Percentiles rank a stretch among this genome's conserved stretches.
phyloP scores from a whole-genome alignment of 257 asterid species.

The Penstemon newberryi region DNA sequence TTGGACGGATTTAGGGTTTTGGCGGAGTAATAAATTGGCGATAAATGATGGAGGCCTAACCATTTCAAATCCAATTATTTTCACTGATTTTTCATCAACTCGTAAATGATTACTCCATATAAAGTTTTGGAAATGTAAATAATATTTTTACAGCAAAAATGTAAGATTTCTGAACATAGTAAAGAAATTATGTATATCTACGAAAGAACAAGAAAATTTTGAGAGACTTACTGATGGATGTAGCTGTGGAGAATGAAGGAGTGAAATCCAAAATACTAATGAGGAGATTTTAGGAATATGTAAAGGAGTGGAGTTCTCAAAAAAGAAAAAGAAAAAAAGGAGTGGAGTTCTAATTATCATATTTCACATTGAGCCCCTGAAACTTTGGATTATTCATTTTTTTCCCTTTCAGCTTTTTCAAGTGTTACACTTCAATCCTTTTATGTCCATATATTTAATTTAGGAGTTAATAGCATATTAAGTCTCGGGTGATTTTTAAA shows the following conservation, averaged over 20 bases:
- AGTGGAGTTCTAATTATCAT: slow-evolving; percentile 3
- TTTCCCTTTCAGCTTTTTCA: background rate
- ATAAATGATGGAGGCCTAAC: slow-evolving; percentile 42
- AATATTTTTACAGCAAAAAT: background rate
- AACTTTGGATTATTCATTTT: background rate
- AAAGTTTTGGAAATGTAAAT: background rate
- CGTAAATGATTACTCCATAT: background rate
- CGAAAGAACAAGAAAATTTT: background rate
- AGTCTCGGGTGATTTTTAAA: background rate
- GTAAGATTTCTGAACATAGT: background rate
- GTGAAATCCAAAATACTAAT: background rate
- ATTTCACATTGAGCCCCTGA: slow-evolving; percentile 5
- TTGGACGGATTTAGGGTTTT: slow-evolving; percentile 36
- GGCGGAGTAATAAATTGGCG: slow-evolving; percentile 44
- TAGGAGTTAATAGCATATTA: too few species aligned
- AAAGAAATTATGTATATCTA: background rate
- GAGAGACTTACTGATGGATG: slow-evolving; percentile 13
- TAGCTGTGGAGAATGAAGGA: background rate
- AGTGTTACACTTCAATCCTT: background rate
- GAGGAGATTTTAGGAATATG: background rate
- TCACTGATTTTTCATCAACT: slow-evolving; percentile 18
- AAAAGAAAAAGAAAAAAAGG: too few species aligned
- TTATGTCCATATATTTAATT: too few species aligned
- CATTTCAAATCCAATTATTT: slow-evolving; percentile 36
- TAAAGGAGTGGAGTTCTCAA: background rate